These are phyloP conservation scores for Colletotrichum limetticola DNA, from an alignment of 2,329 filamentous ascomycete species.

Conservation along the genomic window DNA sequence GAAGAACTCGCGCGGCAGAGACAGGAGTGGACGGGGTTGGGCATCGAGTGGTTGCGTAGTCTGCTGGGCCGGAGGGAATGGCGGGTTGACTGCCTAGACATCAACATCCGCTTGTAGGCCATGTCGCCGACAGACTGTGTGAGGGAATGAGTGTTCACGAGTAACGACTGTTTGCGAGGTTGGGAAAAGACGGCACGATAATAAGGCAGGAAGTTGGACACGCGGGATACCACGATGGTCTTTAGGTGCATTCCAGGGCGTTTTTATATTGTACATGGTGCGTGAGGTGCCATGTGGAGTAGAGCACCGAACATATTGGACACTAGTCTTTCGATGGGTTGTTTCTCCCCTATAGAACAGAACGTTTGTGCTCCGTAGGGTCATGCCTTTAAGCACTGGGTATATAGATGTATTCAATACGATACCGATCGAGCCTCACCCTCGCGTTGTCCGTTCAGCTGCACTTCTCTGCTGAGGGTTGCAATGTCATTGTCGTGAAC, in stretches of 20 bases:
- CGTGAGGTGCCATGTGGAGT: background rate
- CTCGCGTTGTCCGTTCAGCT: background rate
- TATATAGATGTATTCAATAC: background rate
- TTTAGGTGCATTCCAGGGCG: constrained; percentile 21
- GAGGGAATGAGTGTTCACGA: constrained; percentile 1
- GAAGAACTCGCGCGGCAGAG: constrained; percentile 67
- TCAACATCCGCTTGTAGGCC: constrained; percentile 80
- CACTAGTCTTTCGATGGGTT: background rate
- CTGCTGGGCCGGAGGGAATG: constrained; percentile 86
- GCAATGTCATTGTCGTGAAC: background rate
- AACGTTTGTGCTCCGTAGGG: background rate
- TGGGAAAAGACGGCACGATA: background rate
- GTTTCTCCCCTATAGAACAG: background rate
- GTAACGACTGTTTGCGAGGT: constrained; percentile 1
- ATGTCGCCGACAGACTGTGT: background rate
- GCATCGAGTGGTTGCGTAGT: constrained; percentile 87
- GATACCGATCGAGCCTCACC: background rate
- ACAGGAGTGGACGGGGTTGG: constrained; percentile 79
- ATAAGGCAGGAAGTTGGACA: background rate
- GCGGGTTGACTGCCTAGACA: constrained; percentile 90
- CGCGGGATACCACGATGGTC: constrained; percentile 7
- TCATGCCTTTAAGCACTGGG: background rate
- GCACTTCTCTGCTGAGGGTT: background rate
- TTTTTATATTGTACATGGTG: constrained; percentile 1
- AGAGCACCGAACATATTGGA: background rate